Evolutionary conservation across 2,329 filamentous ascomycete genomes (phyloP), one percentile per base, ranked within the genome.

Genomic region (Pyrenophora teres): DNA sequence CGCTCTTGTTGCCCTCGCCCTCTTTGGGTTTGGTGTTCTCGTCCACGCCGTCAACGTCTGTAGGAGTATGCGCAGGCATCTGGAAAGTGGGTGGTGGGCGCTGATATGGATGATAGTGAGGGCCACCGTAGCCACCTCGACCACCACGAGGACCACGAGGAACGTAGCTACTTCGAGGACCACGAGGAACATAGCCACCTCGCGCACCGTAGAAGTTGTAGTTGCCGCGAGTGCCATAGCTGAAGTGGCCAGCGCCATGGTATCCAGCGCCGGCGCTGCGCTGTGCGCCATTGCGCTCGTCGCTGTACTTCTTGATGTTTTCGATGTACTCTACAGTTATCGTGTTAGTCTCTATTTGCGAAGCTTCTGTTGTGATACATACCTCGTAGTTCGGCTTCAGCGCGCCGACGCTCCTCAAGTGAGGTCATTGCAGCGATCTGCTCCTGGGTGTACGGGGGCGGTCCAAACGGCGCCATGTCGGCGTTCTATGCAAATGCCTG

Each of bases 361-460:
- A n/a, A 18, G 16, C 35, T 18, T 12, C 44, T 52, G 44, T 42
- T 59, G 36, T 59, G 56, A 33, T 50, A 64, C 65, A 23, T 66
- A 68, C 67, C 68, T 40, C 50, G 57, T n/a, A 67, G 44, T 46
- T 66, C 65, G 35, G 67, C 65, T 37, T 47, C 47, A 6, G 67
- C 67, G 42, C 59, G 57, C 40, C 61, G 39, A 25, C 52, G 46
- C 33, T 63, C 63, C 30, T 57, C 52, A 8, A 56, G 54, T 9
- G 60, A 62, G 36, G 57, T 60, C 43, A 69, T 63, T 10, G 60
- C 55, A n/a, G 51, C 51, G 38, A 69, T 61, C 38, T 66, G 60
- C 33, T 65, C 63, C 13, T 46, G 46, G 1, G 64, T 64, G 21
- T 69, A 68, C 21, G 65, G 65, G 3, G 66, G 66, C 3, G 62